phyloP scores from a whole-genome alignment of 305 asterid genomes.

The Lippia alba region DNA sequence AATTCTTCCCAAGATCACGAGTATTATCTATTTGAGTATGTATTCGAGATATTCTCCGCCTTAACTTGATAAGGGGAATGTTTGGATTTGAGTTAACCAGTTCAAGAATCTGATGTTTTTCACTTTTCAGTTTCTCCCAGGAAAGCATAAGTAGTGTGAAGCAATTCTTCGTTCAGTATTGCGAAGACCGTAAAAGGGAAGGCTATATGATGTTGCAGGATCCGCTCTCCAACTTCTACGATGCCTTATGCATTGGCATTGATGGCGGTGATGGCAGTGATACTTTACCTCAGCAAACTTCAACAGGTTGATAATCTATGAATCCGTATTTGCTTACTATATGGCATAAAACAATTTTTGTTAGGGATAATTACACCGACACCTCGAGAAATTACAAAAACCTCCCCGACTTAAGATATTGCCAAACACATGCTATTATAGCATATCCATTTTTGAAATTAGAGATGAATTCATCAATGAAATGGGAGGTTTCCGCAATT shows the following conservation, averaged over 20 bases:
- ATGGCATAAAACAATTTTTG: too few relatives aligned
- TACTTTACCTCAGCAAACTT: constrained; percentile 32
- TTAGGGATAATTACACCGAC: too few relatives aligned
- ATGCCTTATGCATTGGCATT: constrained; percentile 56
- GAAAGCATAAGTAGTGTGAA: constrained; percentile 56
- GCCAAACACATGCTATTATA: too few relatives aligned
- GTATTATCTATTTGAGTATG: constrained; percentile 66
- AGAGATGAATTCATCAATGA: too few relatives aligned
- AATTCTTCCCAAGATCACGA: constrained; percentile 41
- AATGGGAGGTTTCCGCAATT: too few relatives aligned
- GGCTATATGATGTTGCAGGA: constrained; percentile 60
- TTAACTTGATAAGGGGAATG: not conserved
- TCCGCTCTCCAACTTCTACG: constrained; percentile 56
- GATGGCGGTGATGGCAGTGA: constrained; percentile 27
- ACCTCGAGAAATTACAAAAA: too few relatives aligned
- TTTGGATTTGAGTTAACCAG: not conserved
- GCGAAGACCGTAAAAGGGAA: constrained; percentile 52
- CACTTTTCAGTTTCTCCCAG: constrained; percentile 49
- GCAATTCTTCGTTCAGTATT: constrained; percentile 61
- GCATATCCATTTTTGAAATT: too few relatives aligned
- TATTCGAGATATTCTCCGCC: not conserved
- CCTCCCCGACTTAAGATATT: too few relatives aligned
- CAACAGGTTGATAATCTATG: constrained; percentile 29
- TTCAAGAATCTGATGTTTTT: not conserved
- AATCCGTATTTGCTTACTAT: not conserved